Evolutionary conservation across 1,284 basidiomycete species (phyloP).

Genomic region (Cutaneotrichosporon sp.): DNA sequence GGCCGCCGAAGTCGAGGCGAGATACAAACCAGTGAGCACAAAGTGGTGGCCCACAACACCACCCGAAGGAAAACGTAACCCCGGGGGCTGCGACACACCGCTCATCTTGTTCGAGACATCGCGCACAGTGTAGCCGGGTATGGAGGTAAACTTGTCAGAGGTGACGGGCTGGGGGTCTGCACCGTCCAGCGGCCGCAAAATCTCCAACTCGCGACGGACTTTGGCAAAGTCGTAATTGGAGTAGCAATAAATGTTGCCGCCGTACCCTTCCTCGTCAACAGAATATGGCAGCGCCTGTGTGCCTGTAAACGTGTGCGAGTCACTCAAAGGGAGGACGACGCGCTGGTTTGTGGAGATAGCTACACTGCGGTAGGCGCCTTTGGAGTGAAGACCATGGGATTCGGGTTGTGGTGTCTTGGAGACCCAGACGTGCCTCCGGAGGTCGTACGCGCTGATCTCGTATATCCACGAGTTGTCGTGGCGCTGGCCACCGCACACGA

Average conservation of each 20-base stretch:
- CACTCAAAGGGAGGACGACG: slow-evolving; percentile 57
- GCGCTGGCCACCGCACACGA: slow-evolving; percentile 91
- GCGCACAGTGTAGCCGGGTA: slow-evolving; percentile 61
- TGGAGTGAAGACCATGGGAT: slow-evolving; percentile 67
- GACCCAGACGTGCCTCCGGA: slow-evolving; percentile 66
- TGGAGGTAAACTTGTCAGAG: slow-evolving; percentile 54
- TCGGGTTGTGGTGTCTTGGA: slow-evolving; percentile 60
- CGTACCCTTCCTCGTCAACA: slow-evolving; percentile 35
- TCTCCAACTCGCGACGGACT: slow-evolving; percentile 84
- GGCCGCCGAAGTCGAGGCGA: slow-evolving; percentile 66
- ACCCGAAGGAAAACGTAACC: slow-evolving; percentile 86
- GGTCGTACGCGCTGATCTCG: slow-evolving; percentile 81
- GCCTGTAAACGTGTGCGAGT: slow-evolving; percentile 11
- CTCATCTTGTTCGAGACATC: slow-evolving; percentile 48
- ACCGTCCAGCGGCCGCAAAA: slow-evolving; percentile 66
- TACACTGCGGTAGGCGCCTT: slow-evolving; percentile 83
- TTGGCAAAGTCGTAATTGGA: slow-evolving; percentile 70
- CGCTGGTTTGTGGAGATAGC: slow-evolving; percentile 65
- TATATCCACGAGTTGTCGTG: slow-evolving; percentile 64
- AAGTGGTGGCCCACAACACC: slow-evolving; percentile 80
- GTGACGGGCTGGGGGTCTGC: slow-evolving; percentile 53
- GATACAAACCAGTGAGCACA: slow-evolving; percentile 82
- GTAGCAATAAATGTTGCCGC: slow-evolving; percentile 47
- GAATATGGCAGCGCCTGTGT: slow-evolving; percentile 21
- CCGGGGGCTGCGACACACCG: slow-evolving; percentile 70